Percentiles rank a stretch among this genome's conserved stretches.
These are phyloP conservation scores for Cytauxzoon felis DNA, from an alignment of 169 alveolate species.

Conservation along the genomic window DNA sequence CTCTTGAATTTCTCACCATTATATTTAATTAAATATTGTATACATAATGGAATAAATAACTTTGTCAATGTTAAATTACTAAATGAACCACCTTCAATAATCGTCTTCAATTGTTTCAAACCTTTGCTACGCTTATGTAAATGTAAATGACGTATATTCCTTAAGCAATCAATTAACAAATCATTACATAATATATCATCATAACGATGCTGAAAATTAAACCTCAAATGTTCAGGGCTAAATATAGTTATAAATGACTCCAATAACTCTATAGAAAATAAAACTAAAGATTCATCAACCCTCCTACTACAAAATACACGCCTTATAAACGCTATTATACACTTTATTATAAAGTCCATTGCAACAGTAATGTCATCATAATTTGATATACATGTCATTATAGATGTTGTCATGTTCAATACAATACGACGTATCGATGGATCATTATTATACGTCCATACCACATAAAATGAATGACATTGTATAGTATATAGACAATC, in stretches of 20 bases:
- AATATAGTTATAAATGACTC: constrained; percentile 24
- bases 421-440: constrained; percentile 47
- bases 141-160: constrained; percentile 25
- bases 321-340: constrained; percentile 34
- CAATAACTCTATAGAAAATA: constrained; percentile 23
- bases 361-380: background rate
- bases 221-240: background rate
- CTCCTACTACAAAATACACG: constrained; percentile 6
- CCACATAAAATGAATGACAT: constrained; percentile 31
- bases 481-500: constrained; percentile 12
- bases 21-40: constrained; percentile 26
- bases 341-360: constrained; percentile 3
- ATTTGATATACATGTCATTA: constrained; percentile 4
- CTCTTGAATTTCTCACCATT: background rate
- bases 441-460: constrained; percentile 24
- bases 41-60: constrained; percentile 29
- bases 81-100: constrained; percentile 19
- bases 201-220: constrained; percentile 2
- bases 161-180: constrained; percentile 18
- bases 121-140: constrained; percentile 37
- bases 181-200: constrained; percentile 31
- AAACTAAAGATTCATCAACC: constrained; percentile 7
- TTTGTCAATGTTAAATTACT: constrained; percentile 4
- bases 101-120: constrained; percentile 10
- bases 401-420: constrained; percentile 4